Evolutionary conservation across 148 eudicot genomes (phyloP).

Genomic region (Hydrangea macrophylla): DNA sequence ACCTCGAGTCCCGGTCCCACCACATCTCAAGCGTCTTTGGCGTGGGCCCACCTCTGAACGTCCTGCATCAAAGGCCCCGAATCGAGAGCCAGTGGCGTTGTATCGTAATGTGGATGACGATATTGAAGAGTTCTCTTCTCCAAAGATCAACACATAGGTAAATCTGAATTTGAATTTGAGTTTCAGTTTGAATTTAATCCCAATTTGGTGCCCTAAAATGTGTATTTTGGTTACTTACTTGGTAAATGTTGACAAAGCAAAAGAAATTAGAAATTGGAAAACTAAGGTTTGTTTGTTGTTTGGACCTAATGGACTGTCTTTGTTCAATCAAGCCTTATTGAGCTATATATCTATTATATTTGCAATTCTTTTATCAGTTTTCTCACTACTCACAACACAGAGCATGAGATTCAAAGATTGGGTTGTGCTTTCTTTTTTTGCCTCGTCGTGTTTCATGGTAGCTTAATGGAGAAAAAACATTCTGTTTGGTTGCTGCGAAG

Average conservation of each 20-base stretch:
- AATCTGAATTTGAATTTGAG: neutral
- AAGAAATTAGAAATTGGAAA: neutral
- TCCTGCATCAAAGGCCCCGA: constrained; percentile 10
- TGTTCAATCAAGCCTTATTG: neutral
- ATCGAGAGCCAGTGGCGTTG: constrained; percentile 6
- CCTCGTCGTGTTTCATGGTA: neutral
- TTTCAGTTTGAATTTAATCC: too few species aligned
- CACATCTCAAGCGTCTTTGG: constrained; percentile 50
- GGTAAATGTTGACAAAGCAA: constrained; percentile 2
- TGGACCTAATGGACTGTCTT: neutral
- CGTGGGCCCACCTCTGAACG: constrained; percentile 31
- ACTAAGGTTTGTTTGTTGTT: constrained; percentile 18
- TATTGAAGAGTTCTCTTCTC: constrained; percentile 75
- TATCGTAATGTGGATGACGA: constrained; percentile 48
- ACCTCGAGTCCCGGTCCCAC: constrained; percentile 19
- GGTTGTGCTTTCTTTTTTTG: neutral
- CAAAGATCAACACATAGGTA: constrained; percentile 40
- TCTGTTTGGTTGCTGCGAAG: neutral
- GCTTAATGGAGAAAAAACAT: neutral
- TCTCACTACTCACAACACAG: neutral
- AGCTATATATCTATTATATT: too few species aligned
- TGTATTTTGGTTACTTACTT: neutral
- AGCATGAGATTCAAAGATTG: neutral
- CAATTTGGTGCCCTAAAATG: neutral
- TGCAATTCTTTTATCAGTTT: too few species aligned